Evolutionary conservation across 768 basidiomycete species (phyloP).

Genomic region (Lactifluus subvellereus): DNA sequence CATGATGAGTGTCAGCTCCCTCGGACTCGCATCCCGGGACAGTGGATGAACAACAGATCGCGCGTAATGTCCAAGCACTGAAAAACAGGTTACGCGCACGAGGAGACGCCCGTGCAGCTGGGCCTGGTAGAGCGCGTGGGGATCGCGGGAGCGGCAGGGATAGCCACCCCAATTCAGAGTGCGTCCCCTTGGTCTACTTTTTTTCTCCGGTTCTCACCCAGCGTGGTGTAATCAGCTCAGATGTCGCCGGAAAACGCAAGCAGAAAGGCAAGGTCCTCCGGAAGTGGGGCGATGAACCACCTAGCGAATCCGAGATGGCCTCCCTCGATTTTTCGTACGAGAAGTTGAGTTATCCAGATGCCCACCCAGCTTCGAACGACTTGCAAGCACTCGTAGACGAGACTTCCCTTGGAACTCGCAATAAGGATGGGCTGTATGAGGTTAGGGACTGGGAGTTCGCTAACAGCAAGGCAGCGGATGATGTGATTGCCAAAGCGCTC

Average conservation of each 20-base stretch:
- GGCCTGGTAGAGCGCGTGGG: constrained; percentile 38
- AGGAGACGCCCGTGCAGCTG: constrained; percentile 52
- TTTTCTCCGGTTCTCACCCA: constrained; percentile 2
- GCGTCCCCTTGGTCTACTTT: constrained; percentile 28
- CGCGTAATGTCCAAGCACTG: constrained; percentile 85
- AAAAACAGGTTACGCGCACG: constrained; percentile 79
- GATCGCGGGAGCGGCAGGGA: constrained; percentile 54
- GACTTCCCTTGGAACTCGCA: constrained; percentile 71
- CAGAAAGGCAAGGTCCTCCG: constrained; percentile 65
- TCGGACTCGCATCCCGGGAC: constrained; percentile 45
- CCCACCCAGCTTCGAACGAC: constrained; percentile 36
- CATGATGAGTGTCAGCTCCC: constrained; percentile 35
- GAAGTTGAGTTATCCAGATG: constrained; percentile 37
- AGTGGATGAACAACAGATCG: constrained; percentile 84
- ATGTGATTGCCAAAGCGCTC: constrained; percentile 57
- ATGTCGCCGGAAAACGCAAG: constrained; percentile 43
- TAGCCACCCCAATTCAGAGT: constrained; percentile 67
- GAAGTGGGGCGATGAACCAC: constrained; percentile 86
- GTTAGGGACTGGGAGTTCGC: constrained; percentile 82
- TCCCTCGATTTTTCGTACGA: constrained; percentile 82
- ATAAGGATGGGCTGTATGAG: constrained; percentile 65
- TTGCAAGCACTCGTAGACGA: constrained; percentile 60
- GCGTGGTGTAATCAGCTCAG: constrained; percentile 42
- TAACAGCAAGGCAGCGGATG: constrained; percentile 38
- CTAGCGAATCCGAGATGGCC: constrained; percentile 86